A percentile compares a stretch with the other conserved stretches of the same genome.
phyloP scores from a whole-genome alignment of 2,329 filamentous ascomycete species.

The Microsporum ferrugineum region DNA sequence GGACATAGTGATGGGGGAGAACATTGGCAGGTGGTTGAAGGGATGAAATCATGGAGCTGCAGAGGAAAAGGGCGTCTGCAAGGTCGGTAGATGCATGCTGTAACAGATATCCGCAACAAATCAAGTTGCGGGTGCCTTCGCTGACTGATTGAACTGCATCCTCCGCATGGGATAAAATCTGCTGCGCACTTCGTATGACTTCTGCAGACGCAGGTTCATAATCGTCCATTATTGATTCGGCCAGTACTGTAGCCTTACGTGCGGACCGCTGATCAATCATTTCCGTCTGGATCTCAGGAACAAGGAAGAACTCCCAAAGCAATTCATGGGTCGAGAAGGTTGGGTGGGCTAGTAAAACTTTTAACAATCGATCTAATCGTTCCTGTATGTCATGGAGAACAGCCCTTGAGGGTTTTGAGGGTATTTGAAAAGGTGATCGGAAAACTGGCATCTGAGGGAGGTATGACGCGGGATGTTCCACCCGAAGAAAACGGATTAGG shows the following conservation, averaged over 20 bases:
- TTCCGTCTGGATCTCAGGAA: conserved; percentile 80
- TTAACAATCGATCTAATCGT: conserved; percentile 75
- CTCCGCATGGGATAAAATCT: conserved; percentile 81
- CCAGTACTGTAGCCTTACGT: conserved; percentile 70
- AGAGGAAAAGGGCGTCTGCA: conserved; percentile 33
- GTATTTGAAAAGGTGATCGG: conserved; percentile 82
- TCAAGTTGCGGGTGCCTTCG: conserved; percentile 67
- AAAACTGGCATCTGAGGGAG: conserved; percentile 67
- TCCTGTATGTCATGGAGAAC: conserved; percentile 80
- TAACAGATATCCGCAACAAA: conserved; percentile 65
- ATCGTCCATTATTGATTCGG: conserved; percentile 80
- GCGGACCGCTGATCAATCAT: conserved; percentile 83
- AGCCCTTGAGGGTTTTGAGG: conserved; percentile 78
- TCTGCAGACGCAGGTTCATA: conserved; percentile 60
- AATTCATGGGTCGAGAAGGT: conserved; percentile 95
- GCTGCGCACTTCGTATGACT: conserved; percentile 77
- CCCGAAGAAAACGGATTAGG: conserved; percentile 65
- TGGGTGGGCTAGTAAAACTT: conserved; percentile 72
- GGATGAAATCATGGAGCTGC: conserved; percentile 39
- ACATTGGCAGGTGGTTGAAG: conserved; percentile 44
- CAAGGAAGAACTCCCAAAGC: conserved; percentile 97
- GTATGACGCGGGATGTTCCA: conserved; percentile 94
- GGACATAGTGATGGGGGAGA: conserved; percentile 55
- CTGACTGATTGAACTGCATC: conserved; percentile 82
- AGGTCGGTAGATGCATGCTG: conserved; percentile 49